phyloP scores from a whole-genome alignment of 306 rosid genomes.

The Prunus fruticosa region DNA sequence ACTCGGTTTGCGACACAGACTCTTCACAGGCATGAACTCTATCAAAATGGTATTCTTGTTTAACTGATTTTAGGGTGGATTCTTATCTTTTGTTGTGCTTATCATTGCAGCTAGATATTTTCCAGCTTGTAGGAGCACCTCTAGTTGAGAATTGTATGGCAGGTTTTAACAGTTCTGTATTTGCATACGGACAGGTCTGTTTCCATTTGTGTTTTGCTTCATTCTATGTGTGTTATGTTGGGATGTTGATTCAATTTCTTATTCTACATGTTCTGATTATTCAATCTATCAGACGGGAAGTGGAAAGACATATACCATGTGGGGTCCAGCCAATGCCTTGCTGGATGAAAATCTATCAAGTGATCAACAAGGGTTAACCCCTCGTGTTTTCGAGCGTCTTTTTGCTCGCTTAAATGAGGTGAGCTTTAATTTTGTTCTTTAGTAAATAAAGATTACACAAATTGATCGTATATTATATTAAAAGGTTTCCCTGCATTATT shows the following conservation, averaged over 20 bases:
- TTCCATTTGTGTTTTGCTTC: not conserved
- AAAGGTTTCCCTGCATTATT: slow-evolving; percentile 15
- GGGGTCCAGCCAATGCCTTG: slow-evolving; percentile 98
- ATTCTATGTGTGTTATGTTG: not conserved
- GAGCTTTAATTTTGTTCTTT: slow-evolving; percentile 21
- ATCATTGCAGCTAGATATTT: slow-evolving; percentile 75
- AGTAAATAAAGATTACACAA: not conserved
- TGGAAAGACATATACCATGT: slow-evolving; percentile 96
- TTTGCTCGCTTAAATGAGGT: slow-evolving; percentile 88
- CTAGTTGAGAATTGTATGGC: slow-evolving; percentile 93
- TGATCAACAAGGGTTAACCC: slow-evolving; percentile 85
- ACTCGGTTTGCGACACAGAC: slow-evolving; percentile 75
- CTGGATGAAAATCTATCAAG: slow-evolving; percentile 51
- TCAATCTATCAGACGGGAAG: slow-evolving; percentile 75
- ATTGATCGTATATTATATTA: not conserved
- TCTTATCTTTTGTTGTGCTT: slow-evolving; percentile 6
- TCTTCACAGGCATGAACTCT: slow-evolving; percentile 76
- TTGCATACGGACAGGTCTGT: slow-evolving; percentile 96
- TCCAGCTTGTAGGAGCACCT: slow-evolving; percentile 88
- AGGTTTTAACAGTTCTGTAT: slow-evolving; percentile 95
- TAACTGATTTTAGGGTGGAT: slow-evolving; percentile 3
- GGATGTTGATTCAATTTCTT: slow-evolving; percentile 3
- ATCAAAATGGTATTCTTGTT: slow-evolving; percentile 12
- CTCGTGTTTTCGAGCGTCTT: slow-evolving; percentile 82
- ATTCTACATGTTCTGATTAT: slow-evolving; percentile 5